Conservation (phyloP, 1,284 basidiomycete genomes). For the Dichomitus squalens region DNA sequence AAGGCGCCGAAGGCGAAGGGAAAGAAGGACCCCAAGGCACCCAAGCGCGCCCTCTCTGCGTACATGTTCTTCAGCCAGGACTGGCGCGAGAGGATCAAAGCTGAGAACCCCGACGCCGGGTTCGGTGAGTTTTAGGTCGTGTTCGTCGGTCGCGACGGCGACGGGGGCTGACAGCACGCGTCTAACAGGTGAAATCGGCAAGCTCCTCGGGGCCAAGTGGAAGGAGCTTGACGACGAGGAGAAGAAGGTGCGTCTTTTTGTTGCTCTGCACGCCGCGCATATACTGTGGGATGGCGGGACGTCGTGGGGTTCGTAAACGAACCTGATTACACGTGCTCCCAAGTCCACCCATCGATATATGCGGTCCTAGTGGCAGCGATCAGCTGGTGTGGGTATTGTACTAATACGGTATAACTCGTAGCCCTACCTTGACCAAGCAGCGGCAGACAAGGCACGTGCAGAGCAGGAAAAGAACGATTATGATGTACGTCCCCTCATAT, state of each 20-base stretch:
- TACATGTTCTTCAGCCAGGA: conserved; percentile 99
- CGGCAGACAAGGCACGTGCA: conserved; percentile 83
- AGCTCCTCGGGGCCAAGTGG: conserved; percentile 74
- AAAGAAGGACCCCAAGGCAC: conserved; percentile 83
- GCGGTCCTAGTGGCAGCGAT: neutral
- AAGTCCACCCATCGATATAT: neutral
- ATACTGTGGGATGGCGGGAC: conserved; percentile 3
- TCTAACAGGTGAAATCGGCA: conserved; percentile 61
- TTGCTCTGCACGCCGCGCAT: neutral
- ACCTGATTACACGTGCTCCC: conserved; percentile 1
- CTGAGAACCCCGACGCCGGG: conserved; percentile 91
- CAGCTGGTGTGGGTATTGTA: neutral
- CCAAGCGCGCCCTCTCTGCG: conserved; percentile 90
- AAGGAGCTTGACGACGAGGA: conserved; percentile 67
- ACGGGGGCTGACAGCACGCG: conserved; percentile 19
- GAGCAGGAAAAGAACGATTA: conserved; percentile 82
- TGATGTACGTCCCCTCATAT: conserved; percentile 49
- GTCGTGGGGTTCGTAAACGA: neutral
- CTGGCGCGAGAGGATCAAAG: conserved; percentile 93
- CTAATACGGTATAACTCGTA: conserved; percentile 36
- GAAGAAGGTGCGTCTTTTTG: conserved; percentile 63
- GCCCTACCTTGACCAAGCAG: conserved; percentile 91
- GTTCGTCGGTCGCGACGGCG: neutral
- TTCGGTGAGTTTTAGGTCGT: conserved; percentile 65
- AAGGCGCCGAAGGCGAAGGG: conserved; percentile 51